Percentiles rank a stretch among this genome's conserved stretches.
Conservation (phyloP, 306 rosid genomes). For the Oxytropis ochrocephala region DNA sequence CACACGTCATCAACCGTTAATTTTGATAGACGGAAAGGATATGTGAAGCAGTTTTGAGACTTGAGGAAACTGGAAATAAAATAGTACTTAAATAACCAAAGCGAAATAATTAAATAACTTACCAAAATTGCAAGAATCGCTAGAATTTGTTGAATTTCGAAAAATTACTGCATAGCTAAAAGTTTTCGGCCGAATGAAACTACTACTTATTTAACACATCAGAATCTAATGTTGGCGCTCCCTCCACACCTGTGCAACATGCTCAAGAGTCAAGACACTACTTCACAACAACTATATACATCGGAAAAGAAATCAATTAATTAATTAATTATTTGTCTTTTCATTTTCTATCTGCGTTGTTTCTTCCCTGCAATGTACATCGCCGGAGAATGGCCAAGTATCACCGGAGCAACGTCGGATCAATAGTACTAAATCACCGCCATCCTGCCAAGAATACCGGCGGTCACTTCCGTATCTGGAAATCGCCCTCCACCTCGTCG, state of each 20-base stretch:
- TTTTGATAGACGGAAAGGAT: no score
- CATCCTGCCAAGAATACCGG: conserved; percentile 17
- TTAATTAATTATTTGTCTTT: background rate
- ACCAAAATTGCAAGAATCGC: no score
- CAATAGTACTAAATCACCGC: conserved; percentile 48
- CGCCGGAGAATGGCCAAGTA: conserved; percentile 61
- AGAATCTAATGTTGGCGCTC: conserved; percentile 1
- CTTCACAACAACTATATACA: conserved; percentile 18
- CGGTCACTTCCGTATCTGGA: conserved; percentile 49
- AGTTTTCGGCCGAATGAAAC: no score
- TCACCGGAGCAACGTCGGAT: conserved; percentile 57
- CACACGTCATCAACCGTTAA: no score
- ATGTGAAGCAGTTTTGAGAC: no score
- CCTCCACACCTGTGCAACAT: background rate
- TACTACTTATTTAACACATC: no score
- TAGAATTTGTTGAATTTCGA: no score
- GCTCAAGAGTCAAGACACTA: background rate
- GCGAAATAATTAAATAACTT: no score
- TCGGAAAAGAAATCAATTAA: background rate
- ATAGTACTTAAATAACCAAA: no score
- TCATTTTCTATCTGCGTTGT: background rate
- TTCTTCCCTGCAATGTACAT: conserved; percentile 41
- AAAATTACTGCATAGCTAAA: no score
- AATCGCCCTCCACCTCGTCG: conserved; percentile 45
- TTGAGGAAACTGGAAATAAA: no score